Conservation (phyloP, 148 eudicot species). For the Cornus controversa region DNA sequence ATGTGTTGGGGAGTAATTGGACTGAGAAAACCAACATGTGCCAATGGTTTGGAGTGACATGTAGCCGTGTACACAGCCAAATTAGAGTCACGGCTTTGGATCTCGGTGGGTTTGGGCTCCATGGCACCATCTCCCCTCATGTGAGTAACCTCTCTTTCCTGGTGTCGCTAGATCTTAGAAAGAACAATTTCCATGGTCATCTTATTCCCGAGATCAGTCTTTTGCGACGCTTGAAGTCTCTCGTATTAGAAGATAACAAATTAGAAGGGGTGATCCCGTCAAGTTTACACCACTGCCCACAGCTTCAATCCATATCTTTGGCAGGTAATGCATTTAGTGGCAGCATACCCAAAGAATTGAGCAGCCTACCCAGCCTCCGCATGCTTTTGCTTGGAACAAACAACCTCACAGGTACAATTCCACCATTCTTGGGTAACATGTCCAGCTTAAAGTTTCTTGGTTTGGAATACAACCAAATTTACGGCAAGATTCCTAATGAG, state of each 20-base stretch:
- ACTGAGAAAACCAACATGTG: slow-evolving; percentile 1
- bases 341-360: not conserved
- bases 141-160: slow-evolving; percentile 15
- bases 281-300: slow-evolving; percentile 1
- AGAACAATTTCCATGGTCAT: slow-evolving; percentile 20
- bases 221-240: not conserved
- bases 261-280: slow-evolving; percentile 4
- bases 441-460: not conserved
- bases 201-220: not conserved
- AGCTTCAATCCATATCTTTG: not conserved
- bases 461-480: slow-evolving; percentile 1
- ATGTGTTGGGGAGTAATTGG: not conserved
- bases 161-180: not conserved
- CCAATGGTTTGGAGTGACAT: not conserved
- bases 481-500: slow-evolving; percentile 15
- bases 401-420: slow-evolving; percentile 18
- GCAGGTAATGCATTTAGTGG: not conserved
- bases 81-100: slow-evolving; percentile 1
- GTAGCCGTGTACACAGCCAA: not conserved
- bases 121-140: slow-evolving; percentile 15
- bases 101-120: not conserved
- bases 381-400: not conserved
- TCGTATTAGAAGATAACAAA: not conserved
- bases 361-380: not conserved
- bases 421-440: slow-evolving; percentile 1